Evolutionary conservation across 1,284 basidiomycete genomes (phyloP), one percentile per base, ranked within the genome.

Genomic region (Earliella scabrosa): DNA sequence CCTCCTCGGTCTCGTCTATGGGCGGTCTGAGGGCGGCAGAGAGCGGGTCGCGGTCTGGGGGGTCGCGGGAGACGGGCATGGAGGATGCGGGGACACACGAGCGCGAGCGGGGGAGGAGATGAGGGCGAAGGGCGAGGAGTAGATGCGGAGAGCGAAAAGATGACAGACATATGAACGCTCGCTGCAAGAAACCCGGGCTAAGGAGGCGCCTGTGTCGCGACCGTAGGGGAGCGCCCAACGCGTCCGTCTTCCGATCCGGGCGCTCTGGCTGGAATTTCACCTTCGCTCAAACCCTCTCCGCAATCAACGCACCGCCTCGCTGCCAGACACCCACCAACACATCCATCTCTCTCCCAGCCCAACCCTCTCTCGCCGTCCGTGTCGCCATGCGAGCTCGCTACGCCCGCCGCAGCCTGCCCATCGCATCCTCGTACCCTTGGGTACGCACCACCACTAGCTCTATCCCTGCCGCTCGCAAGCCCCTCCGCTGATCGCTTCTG

Each of bases 1-100:
- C 75, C 45, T 82, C 78, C 16, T 78, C 75, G 0, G 85, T 78
- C 71, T 90, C 88, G 74, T 84, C 75, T 18, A 77, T 68, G 7
- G 88, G 87, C 1, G 87, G 87, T 39, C 75, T 77, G 52, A 89
- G 79, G 27, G 77, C 75, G 32, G 80, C 79, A 67, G 86, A 81
- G 60, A 90, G 77, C n/a, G 88, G 87, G 73, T 90, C 88, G 66
- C 72, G 23, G 74, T 77, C 32, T 79, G 71, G 14, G 82, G 75
- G 53, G 76, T 66, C 66, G 64, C 45, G 74, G 69, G 45, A 50
- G 50, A 51, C 79, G 77, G 69, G 86, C 75, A 57, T 83, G 82
- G 73, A 14, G 74, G 68, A n/a, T 6, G 29, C 7, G 29, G 29
- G 29, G 29, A 13, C 29, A 31, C 29, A 13, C 83, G 84, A 58